Base-by-base conservation (phyloP, 768 basidiomycete genomes). In the Pleurotus tuoliensis region DNA sequence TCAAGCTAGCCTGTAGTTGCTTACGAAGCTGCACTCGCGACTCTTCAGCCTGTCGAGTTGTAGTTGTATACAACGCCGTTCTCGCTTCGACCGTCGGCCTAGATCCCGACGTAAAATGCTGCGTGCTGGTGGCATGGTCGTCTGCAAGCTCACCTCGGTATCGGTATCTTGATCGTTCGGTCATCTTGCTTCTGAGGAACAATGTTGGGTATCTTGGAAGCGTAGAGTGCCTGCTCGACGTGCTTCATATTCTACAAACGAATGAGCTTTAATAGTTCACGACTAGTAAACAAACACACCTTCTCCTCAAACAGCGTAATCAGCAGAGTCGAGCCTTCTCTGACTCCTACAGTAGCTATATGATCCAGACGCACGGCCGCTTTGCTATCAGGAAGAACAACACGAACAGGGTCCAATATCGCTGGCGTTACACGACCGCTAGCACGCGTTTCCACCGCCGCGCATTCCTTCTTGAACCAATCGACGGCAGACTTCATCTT, bases 1-100 rank as follows among this genome's bases (percentile, higher is more conserved):
- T 92, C 30, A 88, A 55, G 62, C 84, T 83, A 0, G 79, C 69
- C 50, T 85, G 79, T 56, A 86, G 84, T n/a, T 81, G 78, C 60
- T 86, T 86, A 43, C 92, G 86, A 16, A 93, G 76, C 59, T 90
- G 89, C 13, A 84, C 78, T 8, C 89, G 87, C 2, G 83, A 77
- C 11, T 90, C 89, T 67, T 94, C 92, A 1, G 88, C 83, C 64
- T 84, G 80, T 22, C 83, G 82, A 38, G 79, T 76, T 0, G 87
- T 84, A 8, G 72, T 73, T 0, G 76, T 73, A 51, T 81, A 79
- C 11, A 90, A 69, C 1, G 79, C 77, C 18, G 73, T 75, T 12
- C 87, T 81, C 0, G 86, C 81, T 44, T 92, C 90, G 4, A 92
- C 81, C 0, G 92, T 94, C 0, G 90, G 88, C 60, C 91, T 94